A percentile compares a stretch with the other conserved stretches of the same genome.
Conservation (phyloP, 164 flowering plant genomes). For the Saururus chinensis region DNA sequence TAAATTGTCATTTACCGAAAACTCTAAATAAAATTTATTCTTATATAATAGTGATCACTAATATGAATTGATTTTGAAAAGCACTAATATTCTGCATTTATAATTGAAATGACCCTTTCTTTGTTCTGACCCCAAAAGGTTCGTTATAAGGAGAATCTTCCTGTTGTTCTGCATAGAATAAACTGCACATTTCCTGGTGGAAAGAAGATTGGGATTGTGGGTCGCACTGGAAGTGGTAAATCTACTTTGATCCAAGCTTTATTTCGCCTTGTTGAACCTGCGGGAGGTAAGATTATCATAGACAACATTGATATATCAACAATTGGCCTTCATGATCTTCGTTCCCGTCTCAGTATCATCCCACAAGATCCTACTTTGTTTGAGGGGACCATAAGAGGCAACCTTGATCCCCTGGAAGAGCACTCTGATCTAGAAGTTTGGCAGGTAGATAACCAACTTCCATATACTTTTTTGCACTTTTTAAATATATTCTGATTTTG, state of each 20-base stretch:
- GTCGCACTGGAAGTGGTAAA: constrained; percentile 98
- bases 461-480: no score
- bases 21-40: no score
- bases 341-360: constrained; percentile 81
- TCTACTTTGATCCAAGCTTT: constrained; percentile 89
- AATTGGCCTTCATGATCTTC: constrained; percentile 93
- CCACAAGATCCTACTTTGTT: constrained; percentile 96
- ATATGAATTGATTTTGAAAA: no score
- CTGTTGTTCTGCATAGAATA: constrained; percentile 81
- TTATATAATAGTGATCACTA: no score
- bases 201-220: constrained; percentile 88
- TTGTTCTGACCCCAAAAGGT: constrained; percentile 61
- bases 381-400: constrained; percentile 85
- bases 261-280: constrained; percentile 84
- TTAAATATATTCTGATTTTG: no score
- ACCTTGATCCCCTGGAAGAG: constrained; percentile 92
- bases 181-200: constrained; percentile 82
- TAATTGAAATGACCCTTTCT: no score
- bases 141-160: constrained; percentile 92
- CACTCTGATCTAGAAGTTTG: constrained; percentile 79
- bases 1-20: no score
- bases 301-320: constrained; percentile 79
- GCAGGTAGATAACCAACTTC: constrained; percentile 47
- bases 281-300: constrained; percentile 63
- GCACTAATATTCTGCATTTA: no score